phyloP scores from a whole-genome alignment of 2,329 filamentous ascomycete species.

The Fusarium sp. region DNA sequence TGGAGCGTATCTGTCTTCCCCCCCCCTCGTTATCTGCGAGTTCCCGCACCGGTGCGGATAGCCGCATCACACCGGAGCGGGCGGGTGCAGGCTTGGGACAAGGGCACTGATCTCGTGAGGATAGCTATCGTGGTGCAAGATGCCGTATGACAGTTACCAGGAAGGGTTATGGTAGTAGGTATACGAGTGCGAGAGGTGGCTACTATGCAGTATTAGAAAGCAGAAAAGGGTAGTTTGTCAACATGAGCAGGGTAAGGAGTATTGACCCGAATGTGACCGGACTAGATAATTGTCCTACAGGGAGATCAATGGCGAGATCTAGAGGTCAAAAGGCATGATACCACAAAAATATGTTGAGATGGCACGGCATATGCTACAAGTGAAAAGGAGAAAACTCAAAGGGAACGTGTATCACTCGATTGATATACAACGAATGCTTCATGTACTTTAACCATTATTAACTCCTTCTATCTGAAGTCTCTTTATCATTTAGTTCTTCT shows the following conservation, averaged over 20 bases:
- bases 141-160: neutral
- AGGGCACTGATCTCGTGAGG: neutral
- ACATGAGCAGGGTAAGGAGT: neutral
- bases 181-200: neutral
- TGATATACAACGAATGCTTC: neutral
- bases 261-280: neutral
- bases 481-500: neutral
- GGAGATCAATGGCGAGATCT: neutral
- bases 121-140: neutral
- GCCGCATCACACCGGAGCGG: conserved; percentile 18
- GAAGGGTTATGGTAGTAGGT: neutral
- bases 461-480: conserved; percentile 23
- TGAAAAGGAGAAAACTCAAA: neutral
- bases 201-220: neutral
- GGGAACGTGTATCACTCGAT: neutral
- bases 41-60: conserved; percentile 9
- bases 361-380: neutral
- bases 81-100: neutral
- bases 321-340: neutral
- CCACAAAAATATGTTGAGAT: neutral
- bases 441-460: conserved; percentile 4
- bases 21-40: neutral
- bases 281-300: neutral
- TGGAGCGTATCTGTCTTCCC: conserved; percentile 9
- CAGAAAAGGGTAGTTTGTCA: neutral